Conservation (phyloP, 345 rosid genomes). For the Pistacia vera region DNA sequence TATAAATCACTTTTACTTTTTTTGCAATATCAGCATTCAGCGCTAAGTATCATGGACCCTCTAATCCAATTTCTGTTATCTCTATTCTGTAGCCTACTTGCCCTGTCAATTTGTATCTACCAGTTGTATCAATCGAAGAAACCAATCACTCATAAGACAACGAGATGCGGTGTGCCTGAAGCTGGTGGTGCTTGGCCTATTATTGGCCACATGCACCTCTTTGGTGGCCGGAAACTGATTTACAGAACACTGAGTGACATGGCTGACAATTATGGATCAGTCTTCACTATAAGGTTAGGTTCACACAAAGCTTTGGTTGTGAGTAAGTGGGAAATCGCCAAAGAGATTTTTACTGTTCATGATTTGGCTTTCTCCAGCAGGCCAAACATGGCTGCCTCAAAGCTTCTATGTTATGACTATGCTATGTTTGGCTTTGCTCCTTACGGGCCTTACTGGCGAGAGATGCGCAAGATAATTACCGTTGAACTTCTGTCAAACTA, state of each 20-base stretch:
- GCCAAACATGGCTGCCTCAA: constrained; percentile 11
- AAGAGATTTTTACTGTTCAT: constrained; percentile 36
- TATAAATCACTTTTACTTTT: no score
- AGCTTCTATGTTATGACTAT: constrained; percentile 28
- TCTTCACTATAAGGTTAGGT: constrained; percentile 42
- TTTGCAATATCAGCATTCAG: no score
- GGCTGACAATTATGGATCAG: constrained; percentile 46
- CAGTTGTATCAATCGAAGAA: not conserved
- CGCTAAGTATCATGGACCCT: constrained; percentile 11
- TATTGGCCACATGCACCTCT: constrained; percentile 15
- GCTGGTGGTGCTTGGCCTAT: constrained; percentile 19
- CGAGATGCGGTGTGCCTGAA: not conserved
- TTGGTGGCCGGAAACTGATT: constrained; percentile 4
- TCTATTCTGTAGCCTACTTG: not conserved
- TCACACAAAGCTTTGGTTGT: constrained; percentile 36
- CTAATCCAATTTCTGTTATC: no score
- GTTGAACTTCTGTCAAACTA: constrained; percentile 33
- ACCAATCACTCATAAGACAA: not conserved
- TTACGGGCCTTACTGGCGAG: constrained; percentile 37
- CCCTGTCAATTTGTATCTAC: not conserved
- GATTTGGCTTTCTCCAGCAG: constrained; percentile 36
- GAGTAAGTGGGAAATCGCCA: constrained; percentile 35
- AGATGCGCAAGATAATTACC: constrained; percentile 33
- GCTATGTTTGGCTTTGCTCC: constrained; percentile 33
- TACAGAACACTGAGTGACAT: constrained; percentile 35